phyloP scores from a whole-genome alignment of 1,284 basidiomycete genomes.

The Gomphus sp. region DNA sequence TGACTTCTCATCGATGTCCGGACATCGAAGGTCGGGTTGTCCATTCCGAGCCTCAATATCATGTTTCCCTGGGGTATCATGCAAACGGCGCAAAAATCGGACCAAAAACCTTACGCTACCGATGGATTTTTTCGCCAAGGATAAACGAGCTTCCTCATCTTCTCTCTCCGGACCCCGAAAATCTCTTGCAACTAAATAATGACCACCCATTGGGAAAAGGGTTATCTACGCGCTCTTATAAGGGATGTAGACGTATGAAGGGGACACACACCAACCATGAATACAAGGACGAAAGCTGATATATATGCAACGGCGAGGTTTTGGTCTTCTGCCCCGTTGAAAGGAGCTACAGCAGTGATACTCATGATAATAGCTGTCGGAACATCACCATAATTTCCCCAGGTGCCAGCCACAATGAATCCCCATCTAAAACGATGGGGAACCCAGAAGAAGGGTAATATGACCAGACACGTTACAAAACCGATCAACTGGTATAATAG shows the following conservation, averaged over 20 bases:
- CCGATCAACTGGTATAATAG: constrained; percentile 46
- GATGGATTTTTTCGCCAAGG: constrained; percentile 12
- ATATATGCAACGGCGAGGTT: constrained; percentile 61
- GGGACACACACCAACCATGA: constrained; percentile 24
- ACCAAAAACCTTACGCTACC: background rate
- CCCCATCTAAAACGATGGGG: constrained; percentile 67
- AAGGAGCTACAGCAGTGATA: constrained; percentile 42
- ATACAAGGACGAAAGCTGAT: constrained; percentile 34
- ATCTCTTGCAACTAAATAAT: constrained; percentile 44
- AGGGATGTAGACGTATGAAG: background rate
- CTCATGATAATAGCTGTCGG: constrained; percentile 56
- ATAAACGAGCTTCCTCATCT: constrained; percentile 36
- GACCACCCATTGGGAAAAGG: constrained; percentile 52
- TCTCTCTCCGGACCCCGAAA: constrained; percentile 55
- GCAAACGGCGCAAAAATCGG: background rate
- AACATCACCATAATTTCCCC: constrained; percentile 58
- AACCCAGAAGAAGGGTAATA: constrained; percentile 66
- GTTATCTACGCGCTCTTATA: constrained; percentile 34
- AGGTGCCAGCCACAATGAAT: constrained; percentile 56
- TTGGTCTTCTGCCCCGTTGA: constrained; percentile 39
- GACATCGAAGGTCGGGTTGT: background rate
- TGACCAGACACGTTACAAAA: constrained; percentile 42
- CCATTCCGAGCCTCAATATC: background rate
- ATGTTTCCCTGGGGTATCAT: background rate
- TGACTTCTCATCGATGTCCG: background rate